Conservation (phyloP, 225 moss, liverwort and hornwort species). For the Climacium dendroides region DNA sequence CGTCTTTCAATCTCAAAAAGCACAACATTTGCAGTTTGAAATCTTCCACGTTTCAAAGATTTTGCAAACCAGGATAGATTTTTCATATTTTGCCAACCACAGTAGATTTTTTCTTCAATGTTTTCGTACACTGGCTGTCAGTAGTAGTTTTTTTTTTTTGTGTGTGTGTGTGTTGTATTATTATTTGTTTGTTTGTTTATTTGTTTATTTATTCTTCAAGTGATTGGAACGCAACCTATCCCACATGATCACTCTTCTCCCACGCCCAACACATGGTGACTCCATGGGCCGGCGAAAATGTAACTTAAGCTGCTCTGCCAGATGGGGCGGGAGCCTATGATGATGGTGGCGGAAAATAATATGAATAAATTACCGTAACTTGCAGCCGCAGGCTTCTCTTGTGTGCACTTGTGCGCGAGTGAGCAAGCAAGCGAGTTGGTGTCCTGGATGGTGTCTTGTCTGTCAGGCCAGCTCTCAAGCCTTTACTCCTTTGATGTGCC, state of each 20-base stretch:
- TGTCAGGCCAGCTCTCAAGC: conserved; percentile 3
- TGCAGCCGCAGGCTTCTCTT: not conserved
- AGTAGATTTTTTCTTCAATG: too few relatives aligned
- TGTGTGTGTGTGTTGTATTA: too few relatives aligned
- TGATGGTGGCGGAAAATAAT: not conserved
- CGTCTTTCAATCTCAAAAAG: too few relatives aligned
- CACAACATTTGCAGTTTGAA: too few relatives aligned
- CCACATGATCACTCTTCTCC: not conserved
- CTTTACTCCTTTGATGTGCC: not conserved
- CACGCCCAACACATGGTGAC: not conserved
- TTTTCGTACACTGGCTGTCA: too few relatives aligned
- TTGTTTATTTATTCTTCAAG: too few relatives aligned
- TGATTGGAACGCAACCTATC: not conserved
- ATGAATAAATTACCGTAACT: not conserved
- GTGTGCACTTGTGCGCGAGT: too few relatives aligned
- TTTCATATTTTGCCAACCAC: accelerated
- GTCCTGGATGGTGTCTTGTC: not conserved
- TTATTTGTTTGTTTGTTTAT: too few relatives aligned
- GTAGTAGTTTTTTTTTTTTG: too few relatives aligned
- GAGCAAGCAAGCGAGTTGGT: not conserved
- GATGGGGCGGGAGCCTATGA: too few relatives aligned
- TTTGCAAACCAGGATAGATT: not conserved
- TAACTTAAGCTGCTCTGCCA: not conserved
- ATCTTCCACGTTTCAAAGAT: not conserved
- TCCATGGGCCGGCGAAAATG: not conserved